Base-by-base conservation (phyloP, 176 grass and related monocot species). In the Carex myosuroides region DNA sequence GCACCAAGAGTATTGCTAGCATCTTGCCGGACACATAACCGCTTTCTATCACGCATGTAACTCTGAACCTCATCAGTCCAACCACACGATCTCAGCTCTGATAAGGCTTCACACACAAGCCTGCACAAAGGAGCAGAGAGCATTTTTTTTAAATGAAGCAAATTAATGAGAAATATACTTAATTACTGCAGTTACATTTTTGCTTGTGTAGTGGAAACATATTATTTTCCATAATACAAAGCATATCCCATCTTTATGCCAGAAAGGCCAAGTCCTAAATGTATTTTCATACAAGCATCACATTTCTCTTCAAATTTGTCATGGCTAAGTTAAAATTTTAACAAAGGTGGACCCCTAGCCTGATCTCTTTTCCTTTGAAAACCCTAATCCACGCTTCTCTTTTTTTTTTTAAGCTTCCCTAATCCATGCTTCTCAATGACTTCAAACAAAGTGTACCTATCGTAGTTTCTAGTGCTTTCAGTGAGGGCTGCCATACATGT, bases 11-110 rank as follows among this genome's bases (percentile, higher is more conserved):
- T 83, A 88, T 79, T 60, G 61, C 1, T 85, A 64, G 71, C 21
- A 57, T 26, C 85, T 88, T 92, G 86, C 21, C 62, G 26, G 70
- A 92, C 53, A 61, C 84, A 56, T 1, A 44, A 83, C 46, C 78
- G 90, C 88, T 99, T 99, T 78, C 68, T 79, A 20, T 84, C 68
- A 32, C 81, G 85, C 93, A 99, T 99, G 67, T 88, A 99, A 85
- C 86, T 89, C 78, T 18, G 30, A 46, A 99, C 93, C 44, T 83
- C 81, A 88, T 99, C 87, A 64, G 87, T 87, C 97, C 97, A 95
- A 70, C 20, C 87, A 88, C 87, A 99, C 0, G 63, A 83, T n/a
- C 70, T 86, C 83, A 99, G 89, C 87, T 89, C 90, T 73, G 91
- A 94, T 53, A 53, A 58, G 64, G 91, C 93, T 88, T 88, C 88